A percentile compares a stretch with the other conserved stretches of the same genome.
Conservation (phyloP, 2,329 filamentous ascomycete species). For the Xylaria sp. region DNA sequence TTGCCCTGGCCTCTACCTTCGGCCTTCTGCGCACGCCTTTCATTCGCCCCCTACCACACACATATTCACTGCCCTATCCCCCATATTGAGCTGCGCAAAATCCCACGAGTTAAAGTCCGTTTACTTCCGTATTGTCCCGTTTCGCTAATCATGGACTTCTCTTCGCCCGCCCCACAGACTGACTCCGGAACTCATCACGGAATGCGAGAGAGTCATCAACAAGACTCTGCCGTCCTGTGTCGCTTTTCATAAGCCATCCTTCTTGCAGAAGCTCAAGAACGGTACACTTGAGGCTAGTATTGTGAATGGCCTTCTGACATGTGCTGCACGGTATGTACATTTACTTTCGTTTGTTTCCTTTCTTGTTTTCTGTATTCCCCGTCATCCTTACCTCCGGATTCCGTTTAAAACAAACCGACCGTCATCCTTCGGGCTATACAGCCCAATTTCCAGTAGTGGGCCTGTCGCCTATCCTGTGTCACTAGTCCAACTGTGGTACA, state of each 20-base stretch:
- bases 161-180: slow-evolving; percentile 44
- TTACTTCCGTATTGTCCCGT: slow-evolving; percentile 1
- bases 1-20: neutral
- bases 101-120: neutral
- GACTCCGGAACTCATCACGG: slow-evolving; percentile 62
- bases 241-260: slow-evolving; percentile 67
- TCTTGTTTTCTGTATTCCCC: neutral
- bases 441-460: slow-evolving; percentile 30
- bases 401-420: slow-evolving; percentile 26
- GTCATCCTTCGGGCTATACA: slow-evolving; percentile 25
- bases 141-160: slow-evolving; percentile 15
- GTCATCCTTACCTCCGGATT: slow-evolving; percentile 26
- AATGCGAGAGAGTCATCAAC: slow-evolving; percentile 65
- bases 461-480: slow-evolving; percentile 26
- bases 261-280: slow-evolving; percentile 65
- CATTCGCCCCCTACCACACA: neutral
- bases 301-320: slow-evolving; percentile 63
- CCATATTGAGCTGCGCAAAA: neutral
- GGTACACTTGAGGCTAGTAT: slow-evolving; percentile 61
- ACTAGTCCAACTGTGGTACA: slow-evolving; percentile 19
- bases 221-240: slow-evolving; percentile 67
- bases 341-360: slow-evolving; percentile 9
- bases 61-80: neutral
- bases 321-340: slow-evolving; percentile 59
- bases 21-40: neutral